Conservation (phyloP, 2,329 filamentous ascomycete genomes). For the Paracamarosporium sp. region DNA sequence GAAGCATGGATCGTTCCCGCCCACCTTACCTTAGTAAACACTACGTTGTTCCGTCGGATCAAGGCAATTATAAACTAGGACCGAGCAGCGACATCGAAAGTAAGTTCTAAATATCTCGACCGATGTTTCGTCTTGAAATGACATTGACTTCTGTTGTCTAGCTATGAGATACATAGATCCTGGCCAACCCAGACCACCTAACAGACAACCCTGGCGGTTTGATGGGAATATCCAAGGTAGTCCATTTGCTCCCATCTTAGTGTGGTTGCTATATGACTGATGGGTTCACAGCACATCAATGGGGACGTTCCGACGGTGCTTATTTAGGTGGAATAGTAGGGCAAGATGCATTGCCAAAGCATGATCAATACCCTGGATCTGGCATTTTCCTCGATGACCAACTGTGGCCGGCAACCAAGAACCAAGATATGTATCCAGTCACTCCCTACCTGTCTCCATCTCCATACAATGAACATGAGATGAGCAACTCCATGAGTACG, state of each 20-base stretch:
- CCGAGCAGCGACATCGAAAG: background rate
- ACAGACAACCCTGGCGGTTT: background rate
- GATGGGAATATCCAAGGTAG: background rate
- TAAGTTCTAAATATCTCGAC: background rate
- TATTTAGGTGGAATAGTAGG: background rate
- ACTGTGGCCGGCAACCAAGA: background rate
- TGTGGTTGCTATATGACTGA: background rate
- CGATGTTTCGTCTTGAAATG: background rate
- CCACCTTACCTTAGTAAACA: background rate
- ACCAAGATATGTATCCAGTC: background rate
- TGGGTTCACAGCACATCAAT: background rate
- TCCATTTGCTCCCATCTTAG: background rate
- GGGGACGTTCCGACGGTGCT: no score
- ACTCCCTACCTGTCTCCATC: background rate
- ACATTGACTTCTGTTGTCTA: background rate
- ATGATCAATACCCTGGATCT: background rate
- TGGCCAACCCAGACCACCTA: background rate
- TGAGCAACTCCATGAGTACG: background rate
- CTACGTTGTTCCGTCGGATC: background rate
- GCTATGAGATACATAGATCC: background rate
- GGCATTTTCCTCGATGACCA: background rate
- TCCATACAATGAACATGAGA: background rate
- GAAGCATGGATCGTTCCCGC: background rate
- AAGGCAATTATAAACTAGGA: background rate
- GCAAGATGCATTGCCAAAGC: background rate